phyloP scores from a whole-genome alignment of 2,329 filamentous ascomycete genomes.

The Ophiostoma himal-ulmi region DNA sequence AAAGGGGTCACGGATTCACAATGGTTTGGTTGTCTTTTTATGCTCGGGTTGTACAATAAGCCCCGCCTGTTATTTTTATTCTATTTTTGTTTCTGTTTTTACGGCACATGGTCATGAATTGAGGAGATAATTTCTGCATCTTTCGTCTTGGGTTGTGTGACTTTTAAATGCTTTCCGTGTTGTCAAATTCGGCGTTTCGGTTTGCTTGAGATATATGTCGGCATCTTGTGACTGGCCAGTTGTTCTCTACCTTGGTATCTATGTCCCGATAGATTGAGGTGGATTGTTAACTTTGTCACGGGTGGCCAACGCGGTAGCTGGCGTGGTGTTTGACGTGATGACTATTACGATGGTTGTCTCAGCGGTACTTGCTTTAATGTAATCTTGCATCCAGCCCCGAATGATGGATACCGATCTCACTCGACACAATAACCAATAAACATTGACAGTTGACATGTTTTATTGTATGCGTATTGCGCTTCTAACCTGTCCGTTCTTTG shows the following conservation, averaged over 20 bases:
- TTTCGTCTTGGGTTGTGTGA: not conserved
- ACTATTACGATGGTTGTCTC: not conserved
- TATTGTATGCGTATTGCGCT: slow-evolving; percentile 3
- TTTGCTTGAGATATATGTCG: not conserved
- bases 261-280: too few relatives aligned
- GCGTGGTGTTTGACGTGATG: not conserved
- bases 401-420: not conserved
- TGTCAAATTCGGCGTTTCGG: not conserved
- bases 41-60: slow-evolving; percentile 68
- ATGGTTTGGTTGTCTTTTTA: slow-evolving; percentile 63
- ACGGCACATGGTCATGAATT: slow-evolving; percentile 59
- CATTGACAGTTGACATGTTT: not conserved
- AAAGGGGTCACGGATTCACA: slow-evolving; percentile 66
- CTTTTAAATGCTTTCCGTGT: not conserved
- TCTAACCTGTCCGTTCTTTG: slow-evolving; percentile 6
- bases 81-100: slow-evolving; percentile 29
- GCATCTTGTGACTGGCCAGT: too few relatives aligned
- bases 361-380: too few relatives aligned
- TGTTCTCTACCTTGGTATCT: too few relatives aligned
- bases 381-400: too few relatives aligned
- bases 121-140: slow-evolving; percentile 43
- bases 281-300: too few relatives aligned
- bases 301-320: too few relatives aligned
- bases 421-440: not conserved
- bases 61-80: slow-evolving; percentile 38